Base-by-base conservation (phyloP, 768 basidiomycete genomes). In the Xerocomellus chrysenteron region DNA sequence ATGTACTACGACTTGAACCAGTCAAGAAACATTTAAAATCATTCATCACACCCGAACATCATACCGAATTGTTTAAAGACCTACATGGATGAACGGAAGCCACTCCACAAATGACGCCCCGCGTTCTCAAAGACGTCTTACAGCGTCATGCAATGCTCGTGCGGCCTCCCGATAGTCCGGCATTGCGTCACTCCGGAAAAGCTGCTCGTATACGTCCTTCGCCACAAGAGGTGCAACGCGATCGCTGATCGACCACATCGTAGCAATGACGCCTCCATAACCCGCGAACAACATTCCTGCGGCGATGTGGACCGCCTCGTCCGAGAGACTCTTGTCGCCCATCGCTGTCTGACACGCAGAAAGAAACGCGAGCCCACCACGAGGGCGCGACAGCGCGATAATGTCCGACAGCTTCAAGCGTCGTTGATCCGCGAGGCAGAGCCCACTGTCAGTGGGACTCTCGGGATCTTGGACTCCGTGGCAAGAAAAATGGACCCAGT, bases 271-370 rank as follows among this genome's bases (percentile, higher is more conserved):
- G 13, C 68, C 60, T 24, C 47, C 47, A 47, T 61, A 72, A 5
- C 73, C 68, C 0, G 60, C 62, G 5, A 63, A 47, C 42, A 74
- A 58, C 71, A 79, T 74, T 5, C 73, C 76, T 10, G 72, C 74
- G 0, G 79, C 74, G 16, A 81, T 56, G 64, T 80, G 78, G 13
- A 79, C 57, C 1, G 68, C 69, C 41, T 78, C 76, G 17, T 75
- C 71, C 1, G 68, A 50, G 13, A 70, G 68, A 50, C 56, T 71
- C 64, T 61, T 42, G 35, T 69, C 65, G 2, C 76, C 76, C 44
- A 59, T 68, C 2, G 75, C 75, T 6, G 75, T 80, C 54, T 80
- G 72, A 60, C 78, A 80, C 3, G 79, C 80, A 12, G 79, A 78
- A 11, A 80, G 73, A 57, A 78, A 76, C 0, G 73, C 79, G 35